Evolutionary conservation across 495 filamentous ascomycete genomes (phyloP).

Genomic region (Trichoderma asperelloides): DNA sequence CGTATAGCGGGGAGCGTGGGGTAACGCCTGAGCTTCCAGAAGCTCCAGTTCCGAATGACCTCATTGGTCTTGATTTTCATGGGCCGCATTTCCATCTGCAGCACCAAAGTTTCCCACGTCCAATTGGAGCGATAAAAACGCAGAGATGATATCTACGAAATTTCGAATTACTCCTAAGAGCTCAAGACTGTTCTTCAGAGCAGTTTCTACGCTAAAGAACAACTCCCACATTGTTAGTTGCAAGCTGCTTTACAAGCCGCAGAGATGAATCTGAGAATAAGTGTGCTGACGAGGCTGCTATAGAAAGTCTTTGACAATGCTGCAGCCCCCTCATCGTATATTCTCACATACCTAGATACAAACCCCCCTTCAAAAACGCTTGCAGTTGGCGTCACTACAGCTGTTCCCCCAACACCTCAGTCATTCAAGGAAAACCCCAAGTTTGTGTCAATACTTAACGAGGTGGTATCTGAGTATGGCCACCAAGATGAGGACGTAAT

Average conservation of each 20-base stretch:
- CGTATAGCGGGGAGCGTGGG: not conserved
- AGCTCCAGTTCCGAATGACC: conserved; percentile 1
- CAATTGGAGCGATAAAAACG: not conserved
- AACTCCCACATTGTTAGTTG: conserved; percentile 40
- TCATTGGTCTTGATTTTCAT: not conserved
- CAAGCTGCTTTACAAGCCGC: conserved; percentile 12
- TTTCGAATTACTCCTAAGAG: conserved; percentile 8
- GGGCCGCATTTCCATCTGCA: not conserved
- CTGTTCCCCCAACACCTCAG: conserved; percentile 66
- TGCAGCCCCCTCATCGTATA: conserved; percentile 32
- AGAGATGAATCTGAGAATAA: not conserved
- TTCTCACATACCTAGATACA: conserved; percentile 69
- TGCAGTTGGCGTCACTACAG: conserved; percentile 65
- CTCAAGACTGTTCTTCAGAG: conserved; percentile 9
- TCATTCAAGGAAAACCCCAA: conserved; percentile 67
- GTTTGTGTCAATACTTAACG: conserved; percentile 68
- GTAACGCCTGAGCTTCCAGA: not conserved
- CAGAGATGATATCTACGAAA: conserved; percentile 16
- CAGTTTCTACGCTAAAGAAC: conserved; percentile 28
- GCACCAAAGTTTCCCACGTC: not conserved
- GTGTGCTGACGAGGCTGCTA: not conserved
- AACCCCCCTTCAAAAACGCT: conserved; percentile 58
- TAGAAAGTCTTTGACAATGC: conserved; percentile 66
- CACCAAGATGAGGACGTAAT: conserved; percentile 61
- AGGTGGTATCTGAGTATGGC: conserved; percentile 62